These are phyloP conservation scores for Exutisphaerella laricina DNA, from an alignment of 2,329 filamentous ascomycete genomes.

Conservation along the genomic window DNA sequence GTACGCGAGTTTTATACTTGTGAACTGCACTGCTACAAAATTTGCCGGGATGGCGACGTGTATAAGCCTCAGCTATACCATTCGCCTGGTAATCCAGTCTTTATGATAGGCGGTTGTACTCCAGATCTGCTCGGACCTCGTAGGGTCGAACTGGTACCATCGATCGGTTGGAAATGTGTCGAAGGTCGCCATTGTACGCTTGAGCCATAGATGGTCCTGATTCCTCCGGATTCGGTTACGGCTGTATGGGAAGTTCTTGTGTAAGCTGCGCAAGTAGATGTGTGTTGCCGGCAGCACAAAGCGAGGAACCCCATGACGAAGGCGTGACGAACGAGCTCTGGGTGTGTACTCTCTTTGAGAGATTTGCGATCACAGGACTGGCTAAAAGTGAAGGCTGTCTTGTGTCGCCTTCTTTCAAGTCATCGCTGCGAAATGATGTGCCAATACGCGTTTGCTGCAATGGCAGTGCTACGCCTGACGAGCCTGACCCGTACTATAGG, in stretches of 20 bases:
- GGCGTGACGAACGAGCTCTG: no score
- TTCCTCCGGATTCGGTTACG: neutral
- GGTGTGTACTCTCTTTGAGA: no score
- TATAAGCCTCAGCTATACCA: conserved; percentile 4
- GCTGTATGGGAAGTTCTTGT: neutral
- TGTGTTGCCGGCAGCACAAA: neutral
- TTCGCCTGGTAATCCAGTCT: conserved; percentile 1
- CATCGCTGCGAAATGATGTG: neutral
- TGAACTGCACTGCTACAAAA: no score
- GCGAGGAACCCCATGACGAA: no score
- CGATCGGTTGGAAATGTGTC: no score
- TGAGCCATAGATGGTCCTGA: conserved; percentile 3
- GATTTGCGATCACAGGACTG: no score
- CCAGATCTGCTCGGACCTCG: no score
- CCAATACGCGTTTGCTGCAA: neutral
- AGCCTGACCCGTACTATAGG: conserved; percentile 6
- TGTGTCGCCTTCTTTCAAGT: neutral
- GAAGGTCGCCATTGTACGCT: conserved; percentile 9
- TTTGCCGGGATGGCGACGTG: no score
- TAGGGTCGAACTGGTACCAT: no score
- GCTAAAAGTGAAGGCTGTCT: no score
- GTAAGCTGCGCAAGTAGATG: neutral
- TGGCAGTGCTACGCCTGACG: neutral
- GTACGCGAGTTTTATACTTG: no score
- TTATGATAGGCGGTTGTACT: conserved; percentile 3